These are phyloP conservation scores for Galium porrigens DNA, from an alignment of 305 asterid species.

Conservation along the genomic window DNA sequence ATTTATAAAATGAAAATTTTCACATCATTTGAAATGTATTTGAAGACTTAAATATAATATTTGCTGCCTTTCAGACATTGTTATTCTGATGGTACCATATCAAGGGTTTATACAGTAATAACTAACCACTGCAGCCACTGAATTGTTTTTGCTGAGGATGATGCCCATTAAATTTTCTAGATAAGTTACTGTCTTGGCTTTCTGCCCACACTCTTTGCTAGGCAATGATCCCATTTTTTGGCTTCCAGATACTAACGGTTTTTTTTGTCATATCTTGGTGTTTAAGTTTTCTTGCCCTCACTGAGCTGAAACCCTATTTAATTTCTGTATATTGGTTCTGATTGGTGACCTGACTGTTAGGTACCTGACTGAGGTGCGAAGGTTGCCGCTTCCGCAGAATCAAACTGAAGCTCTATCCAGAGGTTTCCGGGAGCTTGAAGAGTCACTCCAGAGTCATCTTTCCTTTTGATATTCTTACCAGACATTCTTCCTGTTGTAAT, in stretches of 20 bases:
- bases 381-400: slow-evolving; percentile 63
- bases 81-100: not conserved
- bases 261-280: not conserved
- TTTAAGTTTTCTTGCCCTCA: too few species aligned
- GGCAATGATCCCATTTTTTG: not conserved
- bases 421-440: slow-evolving; percentile 81
- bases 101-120: not conserved
- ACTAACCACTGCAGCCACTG: not conserved
- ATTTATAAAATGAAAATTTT: not conserved
- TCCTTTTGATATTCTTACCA: slow-evolving; percentile 27
- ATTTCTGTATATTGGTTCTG: too few species aligned
- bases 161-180: not conserved
- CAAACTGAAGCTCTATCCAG: slow-evolving; percentile 63
- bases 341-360: slow-evolving; percentile 19
- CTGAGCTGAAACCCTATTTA: too few species aligned
- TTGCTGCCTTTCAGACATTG: not conserved
- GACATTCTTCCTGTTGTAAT: slow-evolving; percentile 1
- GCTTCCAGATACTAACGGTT: not conserved
- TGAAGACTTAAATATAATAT: not conserved
- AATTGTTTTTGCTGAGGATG: not conserved
- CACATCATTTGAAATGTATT: not conserved
- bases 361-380: slow-evolving; percentile 79
- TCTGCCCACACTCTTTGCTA: not conserved
- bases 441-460: slow-evolving; percentile 49
- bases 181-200: not conserved